Percentiles rank a stretch among this genome's conserved stretches.
These are phyloP conservation scores for Cystobasidium pallidum DNA, from an alignment of 1,284 basidiomycete species.

Conservation along the genomic window DNA sequence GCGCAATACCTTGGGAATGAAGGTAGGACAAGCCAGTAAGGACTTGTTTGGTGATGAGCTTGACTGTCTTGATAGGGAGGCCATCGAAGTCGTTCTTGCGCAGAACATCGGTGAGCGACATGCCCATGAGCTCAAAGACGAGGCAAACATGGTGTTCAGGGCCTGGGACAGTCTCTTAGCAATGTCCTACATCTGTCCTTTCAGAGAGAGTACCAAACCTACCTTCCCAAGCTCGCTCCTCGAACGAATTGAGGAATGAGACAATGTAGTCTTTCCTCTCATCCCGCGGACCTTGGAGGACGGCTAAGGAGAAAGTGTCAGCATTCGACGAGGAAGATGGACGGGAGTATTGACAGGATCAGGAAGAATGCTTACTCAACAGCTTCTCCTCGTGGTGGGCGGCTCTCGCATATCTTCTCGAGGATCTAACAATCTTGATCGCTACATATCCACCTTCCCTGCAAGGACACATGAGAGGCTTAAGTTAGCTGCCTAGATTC, in stretches of 20 bases:
- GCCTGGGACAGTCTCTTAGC: background rate
- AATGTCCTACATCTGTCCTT: background rate
- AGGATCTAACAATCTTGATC: slow-evolving; percentile 41
- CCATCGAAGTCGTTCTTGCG: slow-evolving; percentile 39
- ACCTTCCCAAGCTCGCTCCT: slow-evolving; percentile 24
- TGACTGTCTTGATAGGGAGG: slow-evolving; percentile 35
- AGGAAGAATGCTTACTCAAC: slow-evolving; percentile 41
- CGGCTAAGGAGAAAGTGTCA: slow-evolving; percentile 5
- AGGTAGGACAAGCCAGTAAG: slow-evolving; percentile 34
- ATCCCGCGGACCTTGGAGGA: slow-evolving; percentile 35
- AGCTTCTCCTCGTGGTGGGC: slow-evolving; percentile 36
- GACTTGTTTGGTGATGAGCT: slow-evolving; percentile 36
- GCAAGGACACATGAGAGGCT: background rate
- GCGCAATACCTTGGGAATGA: slow-evolving; percentile 30
- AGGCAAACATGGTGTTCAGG: slow-evolving; percentile 30
- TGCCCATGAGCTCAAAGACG: slow-evolving; percentile 44
- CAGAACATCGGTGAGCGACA: slow-evolving; percentile 39
- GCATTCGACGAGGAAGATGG: no score
- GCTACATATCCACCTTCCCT: slow-evolving; percentile 38
- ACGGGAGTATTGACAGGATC: no score
- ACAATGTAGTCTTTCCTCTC: slow-evolving; percentile 33
- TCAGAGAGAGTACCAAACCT: background rate
- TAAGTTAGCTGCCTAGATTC: background rate
- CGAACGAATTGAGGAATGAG: slow-evolving; percentile 34
- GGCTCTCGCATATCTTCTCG: slow-evolving; percentile 28